These are phyloP conservation scores for Blastomyces percursus DNA, from an alignment of 2,329 filamentous ascomycete species.

Conservation along the genomic window DNA sequence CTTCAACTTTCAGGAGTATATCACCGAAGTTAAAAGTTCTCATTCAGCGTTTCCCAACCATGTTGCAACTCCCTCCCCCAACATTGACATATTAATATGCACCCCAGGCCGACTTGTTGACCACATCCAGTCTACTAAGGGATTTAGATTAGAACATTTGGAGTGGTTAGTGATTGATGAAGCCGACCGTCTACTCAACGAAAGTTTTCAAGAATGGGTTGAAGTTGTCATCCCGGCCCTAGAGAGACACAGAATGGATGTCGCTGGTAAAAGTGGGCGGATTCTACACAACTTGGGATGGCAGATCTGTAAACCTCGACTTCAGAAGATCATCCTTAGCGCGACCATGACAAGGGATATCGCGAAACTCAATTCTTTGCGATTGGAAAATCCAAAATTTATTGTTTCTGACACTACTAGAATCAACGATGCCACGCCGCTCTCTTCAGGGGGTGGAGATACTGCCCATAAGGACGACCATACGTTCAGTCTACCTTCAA, in stretches of 20 bases:
- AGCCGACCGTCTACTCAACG: conserved; percentile 79
- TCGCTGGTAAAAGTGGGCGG: conserved; percentile 34
- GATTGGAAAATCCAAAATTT: conserved; percentile 60
- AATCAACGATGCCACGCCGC: conserved; percentile 12
- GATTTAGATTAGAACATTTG: conserved; percentile 66
- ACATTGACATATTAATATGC: conserved; percentile 78
- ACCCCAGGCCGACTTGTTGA: conserved; percentile 88
- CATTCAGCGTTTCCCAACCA: conserved; percentile 46
- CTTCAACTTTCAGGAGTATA: conserved; percentile 36
- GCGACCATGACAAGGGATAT: conserved; percentile 87
- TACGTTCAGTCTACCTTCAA: conserved; percentile 50
- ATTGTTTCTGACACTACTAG: conserved; percentile 57
- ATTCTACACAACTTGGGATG: conserved; percentile 27
- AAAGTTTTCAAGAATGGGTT: conserved; percentile 89
- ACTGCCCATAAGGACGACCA: conserved; percentile 36
- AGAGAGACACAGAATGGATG: conserved; percentile 37
- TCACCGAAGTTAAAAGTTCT: conserved; percentile 33
- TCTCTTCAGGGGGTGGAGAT: conserved; percentile 14
- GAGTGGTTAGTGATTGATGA: conserved; percentile 90
- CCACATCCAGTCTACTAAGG: conserved; percentile 71
- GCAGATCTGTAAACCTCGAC: conserved; percentile 30
- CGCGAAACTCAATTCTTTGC: conserved; percentile 63
- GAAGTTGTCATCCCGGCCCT: conserved; percentile 52
- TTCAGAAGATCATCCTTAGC: conserved; percentile 77
- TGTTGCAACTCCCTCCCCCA: conserved; percentile 55